These are phyloP conservation scores for Suillus hirtellus DNA, from an alignment of 768 basidiomycete genomes.

Conservation along the genomic window DNA sequence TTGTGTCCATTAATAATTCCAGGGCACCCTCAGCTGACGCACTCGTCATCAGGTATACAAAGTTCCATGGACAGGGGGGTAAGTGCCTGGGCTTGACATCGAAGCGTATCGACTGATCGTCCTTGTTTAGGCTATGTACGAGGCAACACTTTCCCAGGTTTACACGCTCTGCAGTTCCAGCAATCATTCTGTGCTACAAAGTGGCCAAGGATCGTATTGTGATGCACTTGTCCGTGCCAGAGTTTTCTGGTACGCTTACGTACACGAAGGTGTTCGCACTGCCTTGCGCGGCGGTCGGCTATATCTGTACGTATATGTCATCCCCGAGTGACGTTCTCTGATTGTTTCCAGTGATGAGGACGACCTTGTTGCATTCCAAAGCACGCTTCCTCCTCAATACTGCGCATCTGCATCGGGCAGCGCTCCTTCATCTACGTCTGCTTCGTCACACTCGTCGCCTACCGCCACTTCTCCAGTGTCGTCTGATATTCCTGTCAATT, in stretches of 20 bases:
- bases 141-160: constrained; percentile 80
- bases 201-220: constrained; percentile 54
- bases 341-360: constrained; percentile 58
- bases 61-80: constrained; percentile 28
- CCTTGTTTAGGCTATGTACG: constrained; percentile 61
- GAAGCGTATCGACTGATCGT: constrained; percentile 4
- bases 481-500: constrained; percentile 25
- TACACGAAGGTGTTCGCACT: constrained; percentile 80
- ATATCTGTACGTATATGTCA: constrained; percentile 56
- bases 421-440: constrained; percentile 33
- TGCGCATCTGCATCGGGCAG: constrained; percentile 26
- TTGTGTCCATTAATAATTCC: not conserved
- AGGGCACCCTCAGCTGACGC: not conserved
- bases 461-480: constrained; percentile 22
- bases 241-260: constrained; percentile 88
- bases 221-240: constrained; percentile 67
- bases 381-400: constrained; percentile 50
- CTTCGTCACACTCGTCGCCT: constrained; percentile 37
- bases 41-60: constrained; percentile 24
- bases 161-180: constrained; percentile 69
- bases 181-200: constrained; percentile 44
- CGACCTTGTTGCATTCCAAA: constrained; percentile 74
- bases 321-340: not conserved
- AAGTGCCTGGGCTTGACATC: constrained; percentile 8
- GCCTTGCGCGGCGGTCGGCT: constrained; percentile 86